phyloP scores from a whole-genome alignment of 345 rosid species.

The Rubroshorea leprosula region DNA sequence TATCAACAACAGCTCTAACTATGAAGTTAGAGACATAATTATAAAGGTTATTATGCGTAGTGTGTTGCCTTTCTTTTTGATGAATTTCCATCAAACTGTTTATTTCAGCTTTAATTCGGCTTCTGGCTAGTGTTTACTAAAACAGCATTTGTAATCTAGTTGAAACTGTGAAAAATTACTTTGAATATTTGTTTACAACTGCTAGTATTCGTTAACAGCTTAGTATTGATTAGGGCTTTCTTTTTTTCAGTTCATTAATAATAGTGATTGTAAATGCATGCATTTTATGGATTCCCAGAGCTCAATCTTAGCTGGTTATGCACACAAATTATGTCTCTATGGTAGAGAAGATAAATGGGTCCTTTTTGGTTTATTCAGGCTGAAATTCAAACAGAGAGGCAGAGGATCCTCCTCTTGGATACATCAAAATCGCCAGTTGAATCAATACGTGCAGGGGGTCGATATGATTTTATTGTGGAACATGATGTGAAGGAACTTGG shows the following conservation, averaged over 20 bases:
- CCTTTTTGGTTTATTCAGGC: constrained; percentile 45
- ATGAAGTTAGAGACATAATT: constrained; percentile 74
- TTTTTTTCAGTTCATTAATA: neutral
- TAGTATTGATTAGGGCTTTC: neutral
- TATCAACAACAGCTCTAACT: constrained; percentile 80
- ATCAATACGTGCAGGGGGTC: constrained; percentile 76
- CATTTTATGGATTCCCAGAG: neutral
- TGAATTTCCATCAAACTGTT: neutral
- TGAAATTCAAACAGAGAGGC: constrained; percentile 93
- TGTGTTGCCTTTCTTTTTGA: neutral
- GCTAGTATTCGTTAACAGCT: neutral
- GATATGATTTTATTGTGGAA: constrained; percentile 92
- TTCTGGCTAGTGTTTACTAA: neutral
- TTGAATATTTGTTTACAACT: too few species aligned
- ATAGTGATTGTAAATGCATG: neutral
- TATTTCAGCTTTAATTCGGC: neutral
- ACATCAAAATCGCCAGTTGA: constrained; percentile 88
- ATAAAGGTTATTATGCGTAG: constrained; percentile 22
- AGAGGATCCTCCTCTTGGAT: constrained; percentile 80
- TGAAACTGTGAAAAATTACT: too few species aligned
- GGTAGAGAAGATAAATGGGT: neutral
- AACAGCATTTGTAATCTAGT: too few species aligned
- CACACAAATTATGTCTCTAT: neutral
- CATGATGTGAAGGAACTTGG: constrained; percentile 99
- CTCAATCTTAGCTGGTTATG: neutral